Conservation (phyloP, 2,329 filamentous ascomycete genomes). For the Ceratocystis smalleyi region DNA sequence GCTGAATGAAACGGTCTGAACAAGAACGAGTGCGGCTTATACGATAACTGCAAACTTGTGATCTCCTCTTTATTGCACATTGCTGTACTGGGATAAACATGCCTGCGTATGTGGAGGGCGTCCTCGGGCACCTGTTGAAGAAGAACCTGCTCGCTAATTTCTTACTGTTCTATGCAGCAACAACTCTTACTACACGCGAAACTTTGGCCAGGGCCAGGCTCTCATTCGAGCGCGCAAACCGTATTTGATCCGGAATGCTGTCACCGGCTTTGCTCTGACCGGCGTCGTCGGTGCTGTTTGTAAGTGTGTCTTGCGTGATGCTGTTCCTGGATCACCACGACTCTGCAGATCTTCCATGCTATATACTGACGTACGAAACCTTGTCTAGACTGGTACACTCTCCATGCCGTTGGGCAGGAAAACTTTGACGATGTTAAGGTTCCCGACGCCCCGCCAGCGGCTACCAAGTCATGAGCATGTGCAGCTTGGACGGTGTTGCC, state of each 20-base stretch:
- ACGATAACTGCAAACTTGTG: not conserved
- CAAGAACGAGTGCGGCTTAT: not conserved
- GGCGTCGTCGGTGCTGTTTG: conserved; percentile 72
- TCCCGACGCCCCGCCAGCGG: conserved; percentile 46
- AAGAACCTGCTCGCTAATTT: too few relatives aligned
- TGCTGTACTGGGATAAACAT: not conserved
- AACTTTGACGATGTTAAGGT: conserved; percentile 93
- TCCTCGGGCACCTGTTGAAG: not conserved
- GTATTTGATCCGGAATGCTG: conserved; percentile 76
- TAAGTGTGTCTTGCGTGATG: conserved; percentile 34
- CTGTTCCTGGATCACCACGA: not conserved
- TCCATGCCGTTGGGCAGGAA: conserved; percentile 82
- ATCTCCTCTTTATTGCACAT: not conserved
- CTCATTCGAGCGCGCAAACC: conserved; percentile 83
- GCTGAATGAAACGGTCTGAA: not conserved
- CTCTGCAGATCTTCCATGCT: not conserved
- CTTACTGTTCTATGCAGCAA: not conserved
- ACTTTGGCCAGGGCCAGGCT: conserved; percentile 71
- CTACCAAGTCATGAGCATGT: conserved; percentile 24
- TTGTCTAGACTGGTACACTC: conserved; percentile 41
- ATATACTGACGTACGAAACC: not conserved
- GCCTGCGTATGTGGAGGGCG: conserved; percentile 13
- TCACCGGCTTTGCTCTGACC: conserved; percentile 63
- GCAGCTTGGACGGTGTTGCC: conserved; percentile 21
- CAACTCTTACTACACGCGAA: conserved; percentile 64